Percentiles rank a stretch among this genome's conserved stretches.
These are phyloP conservation scores for Platanthera guangdongensis DNA, from an alignment of 106 monocot genomes.

Conservation along the genomic window DNA sequence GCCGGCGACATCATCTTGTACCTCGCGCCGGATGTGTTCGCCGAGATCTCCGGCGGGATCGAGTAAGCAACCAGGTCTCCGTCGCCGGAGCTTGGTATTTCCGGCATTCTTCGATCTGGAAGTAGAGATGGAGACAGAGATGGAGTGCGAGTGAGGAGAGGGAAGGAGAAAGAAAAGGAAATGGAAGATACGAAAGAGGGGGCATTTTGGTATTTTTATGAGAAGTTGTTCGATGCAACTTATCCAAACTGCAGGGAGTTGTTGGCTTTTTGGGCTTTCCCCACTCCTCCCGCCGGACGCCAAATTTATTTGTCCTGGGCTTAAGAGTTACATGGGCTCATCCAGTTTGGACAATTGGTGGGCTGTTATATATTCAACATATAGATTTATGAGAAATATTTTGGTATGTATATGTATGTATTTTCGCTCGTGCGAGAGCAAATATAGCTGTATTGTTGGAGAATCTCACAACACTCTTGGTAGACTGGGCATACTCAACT, in stretches of 20 bases:
- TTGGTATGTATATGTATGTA: too few relatives aligned
- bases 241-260: neutral
- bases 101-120: conserved; percentile 5
- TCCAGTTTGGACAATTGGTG: too few relatives aligned
- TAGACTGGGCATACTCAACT: too few relatives aligned
- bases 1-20: conserved; percentile 76
- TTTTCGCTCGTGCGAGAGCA: too few relatives aligned
- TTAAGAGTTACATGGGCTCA: too few relatives aligned
- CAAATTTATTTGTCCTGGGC: too few relatives aligned
- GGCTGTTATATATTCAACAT: too few relatives aligned
- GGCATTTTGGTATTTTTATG: neutral
- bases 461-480: too few relatives aligned
- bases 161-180: neutral
- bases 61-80: conserved; percentile 9
- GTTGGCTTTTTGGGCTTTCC: too few relatives aligned
- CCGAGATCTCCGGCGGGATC: conserved; percentile 7
- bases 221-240: neutral
- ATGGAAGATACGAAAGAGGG: neutral
- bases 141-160: neutral
- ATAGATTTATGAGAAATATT: too few relatives aligned
- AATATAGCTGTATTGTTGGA: too few relatives aligned
- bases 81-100: conserved; percentile 11
- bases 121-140: neutral
- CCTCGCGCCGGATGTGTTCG: conserved; percentile 20
- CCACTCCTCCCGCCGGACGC: too few relatives aligned